Evolutionary conservation across 306 rosid species (phyloP), one percentile per base, ranked within the genome.

Genomic region (Vicia faba): DNA sequence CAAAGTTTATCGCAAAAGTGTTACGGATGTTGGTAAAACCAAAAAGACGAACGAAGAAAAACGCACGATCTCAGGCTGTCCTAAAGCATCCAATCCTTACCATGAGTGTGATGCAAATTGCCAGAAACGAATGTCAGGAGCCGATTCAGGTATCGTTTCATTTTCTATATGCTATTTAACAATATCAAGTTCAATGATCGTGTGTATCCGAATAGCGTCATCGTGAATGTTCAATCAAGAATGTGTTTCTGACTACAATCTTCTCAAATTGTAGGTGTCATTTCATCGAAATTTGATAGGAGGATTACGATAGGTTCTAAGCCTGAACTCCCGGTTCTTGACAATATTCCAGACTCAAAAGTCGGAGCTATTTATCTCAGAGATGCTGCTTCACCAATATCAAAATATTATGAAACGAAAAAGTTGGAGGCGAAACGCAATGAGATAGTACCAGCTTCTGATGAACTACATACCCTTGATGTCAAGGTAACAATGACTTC

Each of bases 51-150:
- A 70, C 36, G 86, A 63, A 40, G 86, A 72, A 44, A 87, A 79
- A 65, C 79, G 64, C 45, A 59, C 55, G 12, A 48, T 61, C 23
- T 74, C 81, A 36, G 79, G 76, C 54, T 84, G 89, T 33, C 74
- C 81, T 64, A 85, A 83, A 81, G 86, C 91, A 20, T 85, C 89
- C 67, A 89, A 85, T 69, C 95, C 95, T 76, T 89, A 79, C 73
- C 85, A 87, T 82, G 62, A 13, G 18, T 87, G 93, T 66, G 67
- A 60, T 74, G 79, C 80, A 41, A 18, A 48, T 73, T 85, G 85
- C 84, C 3, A 33, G 48, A 83, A 76, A 78, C 66, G 68, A 70
- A 64, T 62, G 20, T 61, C 81, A 8, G 83, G 64, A 66, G 78
- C 66, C 20, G 81, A 84, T 73, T 25, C 92, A 89, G 87, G 88